A percentile compares a stretch with the other conserved stretches of the same genome.
These are phyloP conservation scores for Cucurbita moschata DNA, from an alignment of 306 rosid genomes.

Conservation along the genomic window DNA sequence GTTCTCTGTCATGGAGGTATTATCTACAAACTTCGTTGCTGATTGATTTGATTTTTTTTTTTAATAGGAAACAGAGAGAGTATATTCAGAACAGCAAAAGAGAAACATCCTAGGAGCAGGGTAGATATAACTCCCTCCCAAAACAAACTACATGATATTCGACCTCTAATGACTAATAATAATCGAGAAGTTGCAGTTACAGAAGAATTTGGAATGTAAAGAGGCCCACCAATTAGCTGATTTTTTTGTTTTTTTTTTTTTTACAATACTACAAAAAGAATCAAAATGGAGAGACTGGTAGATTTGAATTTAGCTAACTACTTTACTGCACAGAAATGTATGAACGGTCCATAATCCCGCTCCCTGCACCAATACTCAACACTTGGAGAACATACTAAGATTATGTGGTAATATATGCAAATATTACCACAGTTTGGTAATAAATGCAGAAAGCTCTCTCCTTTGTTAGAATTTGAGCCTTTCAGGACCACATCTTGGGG, in stretches of 20 bases:
- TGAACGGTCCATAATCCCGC: background rate
- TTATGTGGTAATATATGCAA: background rate
- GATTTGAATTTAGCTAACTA: background rate
- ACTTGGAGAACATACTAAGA: background rate
- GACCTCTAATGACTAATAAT: too few relatives aligned
- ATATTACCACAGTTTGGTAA: background rate
- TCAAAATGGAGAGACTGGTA: too few relatives aligned
- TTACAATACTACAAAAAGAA: too few relatives aligned
- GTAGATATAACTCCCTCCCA: too few relatives aligned
- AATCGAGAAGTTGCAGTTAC: too few relatives aligned
- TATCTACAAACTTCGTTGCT: background rate
- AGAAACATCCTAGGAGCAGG: too few relatives aligned
- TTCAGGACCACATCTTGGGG: background rate
- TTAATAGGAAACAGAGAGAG: too few relatives aligned
- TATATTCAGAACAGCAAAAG: too few relatives aligned
- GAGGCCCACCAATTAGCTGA: too few relatives aligned
- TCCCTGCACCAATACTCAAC: background rate
- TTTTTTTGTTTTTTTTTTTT: too few relatives aligned
- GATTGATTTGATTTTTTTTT: background rate
- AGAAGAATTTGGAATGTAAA: too few relatives aligned
- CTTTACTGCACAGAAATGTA: background rate
- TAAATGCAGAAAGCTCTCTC: background rate
- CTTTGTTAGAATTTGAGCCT: background rate
- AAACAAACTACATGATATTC: too few relatives aligned
- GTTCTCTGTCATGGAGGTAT: constrained; percentile 91